phyloP scores from a whole-genome alignment of 108 stramenopile genomes.

The Fragilaria radians region DNA sequence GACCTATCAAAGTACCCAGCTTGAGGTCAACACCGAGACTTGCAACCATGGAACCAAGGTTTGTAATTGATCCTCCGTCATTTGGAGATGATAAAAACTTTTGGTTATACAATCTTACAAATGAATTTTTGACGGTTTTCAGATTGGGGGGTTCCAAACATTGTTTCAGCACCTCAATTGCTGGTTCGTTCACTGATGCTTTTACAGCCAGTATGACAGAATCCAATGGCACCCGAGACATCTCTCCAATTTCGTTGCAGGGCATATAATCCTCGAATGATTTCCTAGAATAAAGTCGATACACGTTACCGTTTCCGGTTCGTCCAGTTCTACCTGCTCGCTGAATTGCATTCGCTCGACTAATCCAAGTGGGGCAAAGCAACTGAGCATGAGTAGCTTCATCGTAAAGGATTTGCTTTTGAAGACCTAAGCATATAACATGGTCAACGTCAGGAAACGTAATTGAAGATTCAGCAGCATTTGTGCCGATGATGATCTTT shows the following conservation, averaged over 20 bases:
- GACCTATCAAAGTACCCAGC: conserved; percentile 69
- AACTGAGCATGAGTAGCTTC: conserved; percentile 59
- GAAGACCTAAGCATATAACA: conserved; percentile 91
- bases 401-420: conserved; percentile 76
- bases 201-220: conserved; percentile 61
- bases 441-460: conserved; percentile 95
- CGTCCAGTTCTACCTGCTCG: conserved; percentile 95
- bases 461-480: conserved; percentile 95
- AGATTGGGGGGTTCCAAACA: conserved; percentile 80
- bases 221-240: conserved; percentile 76
- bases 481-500: conserved; percentile 94
- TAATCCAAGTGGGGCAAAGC: conserved; percentile 84
- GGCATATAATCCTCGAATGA: conserved; percentile 55
- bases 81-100: conserved; percentile 53
- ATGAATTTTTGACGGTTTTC: conserved; percentile 62
- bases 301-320: conserved; percentile 83
- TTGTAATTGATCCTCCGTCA: conserved; percentile 64
- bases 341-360: conserved; percentile 84
- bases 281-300: conserved; percentile 71
- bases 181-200: conserved; percentile 58
- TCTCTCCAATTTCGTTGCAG: conserved; percentile 73
- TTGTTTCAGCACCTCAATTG: conserved; percentile 57
- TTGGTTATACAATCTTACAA: conserved; percentile 51
- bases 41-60: conserved; percentile 62
- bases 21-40: conserved; percentile 73